Base-by-base conservation (phyloP, 495 filamentous ascomycete species). In the Wilcoxina mikolae region DNA sequence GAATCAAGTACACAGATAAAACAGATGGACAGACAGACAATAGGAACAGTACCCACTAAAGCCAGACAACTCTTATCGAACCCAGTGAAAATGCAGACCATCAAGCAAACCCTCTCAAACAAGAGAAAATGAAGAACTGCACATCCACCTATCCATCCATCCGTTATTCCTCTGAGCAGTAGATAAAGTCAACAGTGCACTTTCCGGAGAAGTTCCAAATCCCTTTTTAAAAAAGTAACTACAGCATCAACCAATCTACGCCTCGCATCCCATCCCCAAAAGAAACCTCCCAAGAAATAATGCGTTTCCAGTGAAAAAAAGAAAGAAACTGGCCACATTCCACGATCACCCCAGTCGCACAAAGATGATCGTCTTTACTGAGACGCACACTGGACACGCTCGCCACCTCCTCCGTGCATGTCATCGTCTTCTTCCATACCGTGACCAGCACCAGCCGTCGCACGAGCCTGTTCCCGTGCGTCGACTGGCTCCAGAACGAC, bases 361-460 rank as follows among this genome's bases (percentile, higher is more conserved):
- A 35, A 35, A 35, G 31, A 35, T 35, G 5, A 35, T 50, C 27
- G 12, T 59, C 54, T 9, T 82, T 94, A 99, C 78, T 96, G 91
- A 4, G 86, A 91, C 57, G 91, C 93, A 69, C 91, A 99, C 75
- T 96, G 91, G 62, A 99, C 88, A 38, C 93, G 77, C 74, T 99
- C 91, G 39, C 78, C 87, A 58, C 86, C 86, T 48, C 80, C 81
- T 67, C 67, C 68, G 43, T 76, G 73, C 22, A 89, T 76, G 26
- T 87, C 84, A 54, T 98, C 91, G 15, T 85, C 82, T 22, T 95
- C 89, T 43, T 90, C 86, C 75, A 79, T 81, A n/a, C 72, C 73
- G 20, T 77, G 79, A 20, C 39, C 39, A 25, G 25, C 17, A 7
- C 33, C 28, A 49, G 10, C 25, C 5, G 46, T 51, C 49, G 80